Conservation (phyloP, 23 red algal species). For the Rhodosorus marinus region DNA sequence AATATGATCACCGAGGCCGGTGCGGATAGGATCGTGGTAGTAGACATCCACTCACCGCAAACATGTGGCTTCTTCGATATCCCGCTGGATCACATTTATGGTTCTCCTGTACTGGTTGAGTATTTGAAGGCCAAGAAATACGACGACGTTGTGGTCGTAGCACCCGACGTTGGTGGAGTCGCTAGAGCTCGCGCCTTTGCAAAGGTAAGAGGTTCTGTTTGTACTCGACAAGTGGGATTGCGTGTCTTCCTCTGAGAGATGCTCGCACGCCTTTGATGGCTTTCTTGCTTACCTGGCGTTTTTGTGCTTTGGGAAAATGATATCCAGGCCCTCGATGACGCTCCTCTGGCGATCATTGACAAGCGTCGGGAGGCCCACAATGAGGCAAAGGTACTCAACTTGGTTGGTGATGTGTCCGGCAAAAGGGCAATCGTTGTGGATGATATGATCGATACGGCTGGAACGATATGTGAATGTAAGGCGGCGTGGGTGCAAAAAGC, state of each 20-base stretch:
- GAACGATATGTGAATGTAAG: constrained; percentile 66
- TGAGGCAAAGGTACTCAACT: constrained; percentile 69
- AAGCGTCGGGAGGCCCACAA: constrained; percentile 79
- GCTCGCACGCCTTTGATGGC: no score
- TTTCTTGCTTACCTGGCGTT: no score
- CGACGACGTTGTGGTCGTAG: constrained; percentile 69
- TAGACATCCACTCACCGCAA: constrained; percentile 99
- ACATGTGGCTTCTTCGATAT: constrained; percentile 99
- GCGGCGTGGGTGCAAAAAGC: no score
- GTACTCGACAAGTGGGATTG: no score
- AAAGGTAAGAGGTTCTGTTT: no score
- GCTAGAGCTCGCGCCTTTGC: constrained; percentile 89
- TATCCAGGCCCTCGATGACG: constrained; percentile 62
- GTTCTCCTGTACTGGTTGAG: constrained; percentile 41
- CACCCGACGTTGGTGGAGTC: constrained; percentile 90
- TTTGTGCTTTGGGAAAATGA: no score
- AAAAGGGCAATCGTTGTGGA: constrained; percentile 86
- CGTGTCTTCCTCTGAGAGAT: no score
- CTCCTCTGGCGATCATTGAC: constrained; percentile 91
- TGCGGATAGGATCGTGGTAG: constrained; percentile 66
- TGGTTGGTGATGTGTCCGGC: constrained; percentile 83
- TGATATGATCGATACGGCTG: constrained; percentile 97
- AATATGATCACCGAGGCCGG: constrained; percentile 88
- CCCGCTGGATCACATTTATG: constrained; percentile 93
- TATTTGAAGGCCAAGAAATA: constrained; percentile 39